Conservation (phyloP, 2,329 filamentous ascomycete species). For the Hypomyces perniciosus region DNA sequence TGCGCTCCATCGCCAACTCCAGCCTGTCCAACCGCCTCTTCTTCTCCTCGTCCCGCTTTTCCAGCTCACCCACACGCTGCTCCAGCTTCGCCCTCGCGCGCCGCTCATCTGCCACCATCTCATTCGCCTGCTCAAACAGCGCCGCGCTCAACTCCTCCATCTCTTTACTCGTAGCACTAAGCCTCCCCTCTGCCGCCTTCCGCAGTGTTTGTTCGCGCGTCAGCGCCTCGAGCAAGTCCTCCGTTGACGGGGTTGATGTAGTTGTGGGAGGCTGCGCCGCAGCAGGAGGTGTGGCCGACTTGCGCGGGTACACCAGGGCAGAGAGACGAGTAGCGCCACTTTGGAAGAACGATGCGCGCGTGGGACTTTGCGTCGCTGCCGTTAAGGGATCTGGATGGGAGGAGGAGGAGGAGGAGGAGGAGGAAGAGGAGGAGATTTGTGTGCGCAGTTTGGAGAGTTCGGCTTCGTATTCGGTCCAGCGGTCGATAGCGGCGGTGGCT, state of each 20-base stretch:
- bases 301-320: conserved; percentile 40
- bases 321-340: conserved; percentile 40
- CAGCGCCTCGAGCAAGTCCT: conserved; percentile 58
- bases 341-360: conserved; percentile 41
- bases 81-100: conserved; percentile 65
- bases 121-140: conserved; percentile 77
- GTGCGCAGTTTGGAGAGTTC: conserved; percentile 58
- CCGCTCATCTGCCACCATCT: conserved; percentile 77
- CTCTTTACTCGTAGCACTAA: conserved; percentile 62
- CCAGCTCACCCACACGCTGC: conserved; percentile 61
- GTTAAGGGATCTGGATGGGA: conserved; percentile 6
- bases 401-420: conserved; percentile 16
- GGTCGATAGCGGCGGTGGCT: conserved; percentile 57
- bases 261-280: conserved; percentile 16
- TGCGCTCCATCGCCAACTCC: conserved; percentile 63
- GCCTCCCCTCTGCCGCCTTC: conserved; percentile 60
- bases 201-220: conserved; percentile 61
- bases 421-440: conserved; percentile 16
- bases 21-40: conserved; percentile 60
- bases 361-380: conserved; percentile 22
- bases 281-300: conserved; percentile 32
- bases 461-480: conserved; percentile 75
- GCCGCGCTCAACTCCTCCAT: conserved; percentile 71
- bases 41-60: conserved; percentile 66
- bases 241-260: conserved; percentile 20